Percentiles rank a stretch among this genome's conserved stretches.
Evolutionary conservation across 345 rosid genomes (phyloP).

Genomic region (Eutrema yunnanense): DNA sequence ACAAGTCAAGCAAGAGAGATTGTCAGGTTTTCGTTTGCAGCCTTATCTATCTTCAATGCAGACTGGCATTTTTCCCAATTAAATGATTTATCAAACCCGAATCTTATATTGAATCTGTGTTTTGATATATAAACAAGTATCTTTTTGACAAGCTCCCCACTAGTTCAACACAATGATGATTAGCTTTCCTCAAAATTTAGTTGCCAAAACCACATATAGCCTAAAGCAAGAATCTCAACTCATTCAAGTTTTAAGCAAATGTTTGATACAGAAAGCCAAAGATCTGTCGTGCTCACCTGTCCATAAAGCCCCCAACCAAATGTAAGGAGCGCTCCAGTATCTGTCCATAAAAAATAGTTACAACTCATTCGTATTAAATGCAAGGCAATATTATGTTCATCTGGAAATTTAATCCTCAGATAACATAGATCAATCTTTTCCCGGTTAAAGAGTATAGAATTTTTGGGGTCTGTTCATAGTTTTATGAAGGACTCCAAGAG

Average conservation of each 20-base stretch:
- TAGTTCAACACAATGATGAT: slow-evolving; percentile 5
- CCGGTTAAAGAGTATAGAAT: neutral
- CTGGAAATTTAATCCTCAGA: neutral
- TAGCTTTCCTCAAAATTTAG: neutral
- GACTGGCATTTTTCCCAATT: neutral
- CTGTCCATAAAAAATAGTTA: slow-evolving; percentile 37
- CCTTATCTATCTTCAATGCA: slow-evolving; percentile 51
- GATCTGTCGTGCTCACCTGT: slow-evolving; percentile 59
- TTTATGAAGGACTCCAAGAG: neutral
- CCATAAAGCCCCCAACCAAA: slow-evolving; percentile 99
- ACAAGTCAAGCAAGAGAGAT: neutral
- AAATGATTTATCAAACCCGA: neutral
- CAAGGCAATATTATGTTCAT: neutral
- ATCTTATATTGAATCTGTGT: neutral
- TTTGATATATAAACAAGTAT: neutral
- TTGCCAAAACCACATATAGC: neutral
- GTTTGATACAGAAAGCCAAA: neutral
- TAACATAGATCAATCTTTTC: neutral
- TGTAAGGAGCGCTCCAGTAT: slow-evolving; percentile 92
- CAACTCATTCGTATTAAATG: neutral
- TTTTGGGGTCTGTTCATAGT: neutral
- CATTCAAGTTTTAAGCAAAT: slow-evolving; percentile 3
- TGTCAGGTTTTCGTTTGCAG: slow-evolving; percentile 30
- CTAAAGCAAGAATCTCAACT: neutral
- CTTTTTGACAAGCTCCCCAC: neutral